Evolutionary conservation across 495 filamentous ascomycete species (phyloP), one percentile per base, ranked within the genome.

Genomic region (Chaetomium fimeti): DNA sequence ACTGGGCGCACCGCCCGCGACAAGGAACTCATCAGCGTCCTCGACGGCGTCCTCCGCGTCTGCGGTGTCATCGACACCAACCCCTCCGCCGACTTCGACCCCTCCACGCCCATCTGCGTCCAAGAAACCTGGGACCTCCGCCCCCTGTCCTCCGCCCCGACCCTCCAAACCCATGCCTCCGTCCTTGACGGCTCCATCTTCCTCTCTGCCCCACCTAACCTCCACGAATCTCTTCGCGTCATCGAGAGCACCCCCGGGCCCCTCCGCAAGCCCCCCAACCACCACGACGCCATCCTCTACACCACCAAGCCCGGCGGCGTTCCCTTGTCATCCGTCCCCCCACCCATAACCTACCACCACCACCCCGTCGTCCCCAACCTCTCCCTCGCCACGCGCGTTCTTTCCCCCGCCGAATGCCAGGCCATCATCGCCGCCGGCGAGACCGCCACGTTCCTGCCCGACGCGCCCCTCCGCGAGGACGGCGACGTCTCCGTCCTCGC

Each of bases 341-440:
- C 72, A 13, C 60, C 69, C 18, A 69, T 74, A 4, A 67, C 72
- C 15, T 67, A 73, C 28, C 71, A 78, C 28, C 66, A 68, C 18
- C 78, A 81, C 61, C 79, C 80, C 4, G 63, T 69, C 40, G 76
- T 83, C 0, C 78, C 79, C 11, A 71, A 72, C 25, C 71, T 81
- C 2, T 66, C 70, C 8, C 63, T 83, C 6, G 59, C 79, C 0
- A 74, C 72, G 59, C 71, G 77, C 64, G 70, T 81, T 3, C 68
- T 83, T 11, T 36, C 32, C 8, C 32, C 32, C 32, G 8, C 32
- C 32, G 32, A 36, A 36, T 36, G 32, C 32, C 24, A 66, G 25
- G 66, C 71, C 24, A 83, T 83, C 54, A 79, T 83, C 40, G 78
- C 78, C 3, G 76, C 77, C 7, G 78, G 72, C 29, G 80, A 83